These are phyloP conservation scores for Solanum habrochaites DNA, from an alignment of 257 asterid genomes.

Conservation along the genomic window DNA sequence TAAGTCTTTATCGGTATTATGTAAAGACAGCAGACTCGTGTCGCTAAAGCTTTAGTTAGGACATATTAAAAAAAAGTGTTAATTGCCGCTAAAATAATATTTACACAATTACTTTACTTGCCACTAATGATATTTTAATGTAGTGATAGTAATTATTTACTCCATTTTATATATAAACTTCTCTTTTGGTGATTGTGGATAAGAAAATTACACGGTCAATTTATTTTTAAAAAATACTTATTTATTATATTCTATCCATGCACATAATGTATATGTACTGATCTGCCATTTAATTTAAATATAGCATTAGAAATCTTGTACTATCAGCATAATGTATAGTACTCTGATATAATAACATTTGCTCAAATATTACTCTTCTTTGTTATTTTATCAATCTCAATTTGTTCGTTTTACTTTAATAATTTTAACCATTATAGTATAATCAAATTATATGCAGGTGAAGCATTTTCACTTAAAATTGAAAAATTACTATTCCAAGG, in stretches of 20 bases:
- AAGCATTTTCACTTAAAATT: conserved; percentile 11
- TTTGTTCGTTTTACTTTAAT: no score
- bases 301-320: neutral
- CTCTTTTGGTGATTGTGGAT: no score
- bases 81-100: no score
- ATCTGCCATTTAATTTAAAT: neutral
- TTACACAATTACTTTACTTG: no score
- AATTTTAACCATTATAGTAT: neutral
- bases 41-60: no score
- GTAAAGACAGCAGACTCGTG: no score
- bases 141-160: neutral
- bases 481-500: conserved; percentile 5
- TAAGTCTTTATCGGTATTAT: no score
- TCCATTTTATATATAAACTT: neutral
- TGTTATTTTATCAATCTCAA: neutral
- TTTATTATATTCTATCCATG: neutral
- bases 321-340: neutral
- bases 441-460: neutral
- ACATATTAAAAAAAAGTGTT: no score
- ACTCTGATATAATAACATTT: neutral
- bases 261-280: neutral
- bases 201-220: no score
- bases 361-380: neutral
- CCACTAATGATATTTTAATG: no score
- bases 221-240: no score